Evolutionary conservation across 2,329 filamentous ascomycete species (phyloP).

Genomic region (Aspergillus uvarum): DNA sequence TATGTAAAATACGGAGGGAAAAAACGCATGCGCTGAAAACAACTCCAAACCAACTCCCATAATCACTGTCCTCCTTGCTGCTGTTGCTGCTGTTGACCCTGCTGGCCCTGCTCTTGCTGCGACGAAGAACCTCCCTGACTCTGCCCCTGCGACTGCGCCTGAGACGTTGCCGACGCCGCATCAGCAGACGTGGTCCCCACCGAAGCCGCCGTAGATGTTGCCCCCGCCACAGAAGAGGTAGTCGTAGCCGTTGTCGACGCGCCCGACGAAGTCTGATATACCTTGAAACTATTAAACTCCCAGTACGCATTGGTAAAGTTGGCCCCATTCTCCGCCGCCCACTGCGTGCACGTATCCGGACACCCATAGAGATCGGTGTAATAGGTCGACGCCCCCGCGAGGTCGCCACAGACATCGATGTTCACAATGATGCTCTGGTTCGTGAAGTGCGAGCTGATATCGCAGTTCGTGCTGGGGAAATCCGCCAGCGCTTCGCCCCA

Average conservation of each 20-base stretch:
- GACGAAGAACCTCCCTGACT: background rate
- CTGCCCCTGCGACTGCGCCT: background rate
- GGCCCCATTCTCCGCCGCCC: slow-evolving; percentile 57
- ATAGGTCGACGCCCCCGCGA: slow-evolving; percentile 42
- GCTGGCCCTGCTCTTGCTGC: no score
- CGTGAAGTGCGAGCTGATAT: slow-evolving; percentile 59
- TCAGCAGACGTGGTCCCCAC: background rate
- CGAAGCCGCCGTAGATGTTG: background rate
- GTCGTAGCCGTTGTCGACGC: background rate
- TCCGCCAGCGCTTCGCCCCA: slow-evolving; percentile 66
- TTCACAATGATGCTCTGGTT: slow-evolving; percentile 68
- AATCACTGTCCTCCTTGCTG: no score
- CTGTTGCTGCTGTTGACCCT: no score
- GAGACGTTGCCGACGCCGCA: background rate
- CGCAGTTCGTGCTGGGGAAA: slow-evolving; percentile 63
- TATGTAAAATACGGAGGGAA: no score
- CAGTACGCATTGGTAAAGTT: slow-evolving; percentile 62
- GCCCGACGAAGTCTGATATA: slow-evolving; percentile 48
- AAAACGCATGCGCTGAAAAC: no score
- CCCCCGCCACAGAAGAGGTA: no score
- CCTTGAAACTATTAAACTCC: slow-evolving; percentile 62
- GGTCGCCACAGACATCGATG: slow-evolving; percentile 63
- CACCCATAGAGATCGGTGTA: slow-evolving; percentile 40
- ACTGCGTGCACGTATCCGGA: slow-evolving; percentile 57
- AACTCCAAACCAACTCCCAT: no score